Evolutionary conservation across 169 alveolate species (phyloP).

Genomic region (Amoebophrya sp.): DNA sequence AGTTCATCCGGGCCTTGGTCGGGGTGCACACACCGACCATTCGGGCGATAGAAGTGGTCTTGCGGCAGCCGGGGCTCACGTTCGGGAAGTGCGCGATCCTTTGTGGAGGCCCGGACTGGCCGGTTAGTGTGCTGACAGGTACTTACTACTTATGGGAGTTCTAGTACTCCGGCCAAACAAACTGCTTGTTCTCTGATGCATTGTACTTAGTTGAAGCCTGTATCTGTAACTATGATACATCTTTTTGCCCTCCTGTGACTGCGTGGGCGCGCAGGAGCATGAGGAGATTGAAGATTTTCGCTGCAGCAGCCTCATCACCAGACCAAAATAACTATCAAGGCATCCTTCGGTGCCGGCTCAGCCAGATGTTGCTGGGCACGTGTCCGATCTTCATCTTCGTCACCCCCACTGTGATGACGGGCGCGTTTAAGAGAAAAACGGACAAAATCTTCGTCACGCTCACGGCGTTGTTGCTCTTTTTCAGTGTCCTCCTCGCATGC

Average conservation of each 20-base stretch:
- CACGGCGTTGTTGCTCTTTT: background rate
- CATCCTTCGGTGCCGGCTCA: background rate
- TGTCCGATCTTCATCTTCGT: conserved; percentile 18
- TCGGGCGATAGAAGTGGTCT: background rate
- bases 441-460: background rate
- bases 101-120: conserved; percentile 39
- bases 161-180: background rate
- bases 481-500: background rate
- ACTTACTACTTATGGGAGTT: background rate
- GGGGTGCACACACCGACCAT: conserved; percentile 24
- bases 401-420: conserved; percentile 9
- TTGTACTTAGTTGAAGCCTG: background rate
- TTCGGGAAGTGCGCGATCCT: conserved; percentile 30
- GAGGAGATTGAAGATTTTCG: background rate
- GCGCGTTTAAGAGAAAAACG: background rate
- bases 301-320: background rate
- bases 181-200: background rate
- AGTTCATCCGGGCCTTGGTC: background rate
- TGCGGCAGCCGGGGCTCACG: background rate
- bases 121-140: conserved; percentile 1
- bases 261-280: background rate
- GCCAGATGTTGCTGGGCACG: conserved; percentile 28
- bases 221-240: background rate
- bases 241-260: background rate
- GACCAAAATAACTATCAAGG: too few species aligned